phyloP scores from a whole-genome alignment of 371 early-diverging fungal species.

The Apophysomyces ossiformis region DNA sequence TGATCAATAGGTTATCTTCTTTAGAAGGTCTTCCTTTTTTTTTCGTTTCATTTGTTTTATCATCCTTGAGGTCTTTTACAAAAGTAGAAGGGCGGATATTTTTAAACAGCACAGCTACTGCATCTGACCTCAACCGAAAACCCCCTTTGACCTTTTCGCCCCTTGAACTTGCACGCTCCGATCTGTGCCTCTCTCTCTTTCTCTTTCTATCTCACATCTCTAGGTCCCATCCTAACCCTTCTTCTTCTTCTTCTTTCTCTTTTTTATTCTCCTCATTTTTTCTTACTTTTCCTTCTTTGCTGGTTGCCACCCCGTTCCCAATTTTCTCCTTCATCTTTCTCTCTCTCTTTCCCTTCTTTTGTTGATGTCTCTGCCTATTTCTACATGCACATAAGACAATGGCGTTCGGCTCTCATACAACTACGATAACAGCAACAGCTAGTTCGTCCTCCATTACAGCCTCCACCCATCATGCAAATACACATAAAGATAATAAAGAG shows the following conservation, averaged over 20 bases:
- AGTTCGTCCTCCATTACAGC: constrained; percentile 10
- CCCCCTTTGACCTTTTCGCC: constrained; percentile 9
- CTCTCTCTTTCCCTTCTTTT: constrained; percentile 6
- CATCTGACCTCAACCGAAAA: constrained; percentile 9
- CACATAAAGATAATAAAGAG: constrained; percentile 13
- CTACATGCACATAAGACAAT: constrained; percentile 20
- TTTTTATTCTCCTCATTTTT: constrained; percentile 6
- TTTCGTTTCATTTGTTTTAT: neutral
- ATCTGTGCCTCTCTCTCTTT: neutral
- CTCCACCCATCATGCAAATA: constrained; percentile 6
- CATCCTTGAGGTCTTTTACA: neutral
- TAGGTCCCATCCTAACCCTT: constrained; percentile 4
- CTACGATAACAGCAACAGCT: constrained; percentile 6
- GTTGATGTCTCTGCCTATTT: constrained; percentile 9
- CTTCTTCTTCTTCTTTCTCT: constrained; percentile 7
- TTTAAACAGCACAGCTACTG: constrained; percentile 5
- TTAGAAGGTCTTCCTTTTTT: neutral
- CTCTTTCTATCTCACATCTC: neutral
- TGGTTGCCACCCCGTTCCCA: constrained; percentile 15
- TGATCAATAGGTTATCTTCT: no score
- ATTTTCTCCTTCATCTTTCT: neutral
- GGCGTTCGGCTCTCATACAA: constrained; percentile 16
- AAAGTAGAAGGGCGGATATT: constrained; percentile 1
- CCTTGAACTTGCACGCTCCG: constrained; percentile 19
- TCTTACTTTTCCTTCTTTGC: neutral